Percentiles rank a stretch among this genome's conserved stretches.
Conservation (phyloP, 129 eudicot species). For the Saposhnikovia divaricata region DNA sequence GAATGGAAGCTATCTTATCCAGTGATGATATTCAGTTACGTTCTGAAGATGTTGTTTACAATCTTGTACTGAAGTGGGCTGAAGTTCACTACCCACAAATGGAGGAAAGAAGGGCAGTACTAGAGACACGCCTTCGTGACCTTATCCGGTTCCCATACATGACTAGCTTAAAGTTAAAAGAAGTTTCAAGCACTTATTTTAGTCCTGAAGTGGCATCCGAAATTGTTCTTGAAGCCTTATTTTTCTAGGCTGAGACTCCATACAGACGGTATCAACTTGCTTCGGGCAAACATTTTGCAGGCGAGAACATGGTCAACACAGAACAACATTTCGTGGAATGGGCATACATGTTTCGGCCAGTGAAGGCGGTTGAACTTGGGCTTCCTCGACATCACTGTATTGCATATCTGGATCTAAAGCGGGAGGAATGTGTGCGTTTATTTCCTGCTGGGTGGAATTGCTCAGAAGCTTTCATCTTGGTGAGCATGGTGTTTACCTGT, state of each 20-base stretch:
- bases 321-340: slow-evolving; percentile 37
- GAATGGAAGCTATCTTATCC: slow-evolving; percentile 50
- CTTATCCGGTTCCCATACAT: slow-evolving; percentile 67
- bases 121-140: slow-evolving; percentile 32
- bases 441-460: slow-evolving; percentile 44
- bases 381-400: slow-evolving; percentile 59
- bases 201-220: slow-evolving; percentile 44
- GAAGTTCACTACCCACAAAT: slow-evolving; percentile 43
- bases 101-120: slow-evolving; percentile 52
- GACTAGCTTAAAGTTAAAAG: slow-evolving; percentile 56
- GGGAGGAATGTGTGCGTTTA: slow-evolving; percentile 54
- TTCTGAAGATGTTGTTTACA: slow-evolving; percentile 70
- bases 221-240: slow-evolving; percentile 60
- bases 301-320: slow-evolving; percentile 13
- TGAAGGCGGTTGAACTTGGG: slow-evolving; percentile 55
- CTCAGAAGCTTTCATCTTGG: slow-evolving; percentile 68
- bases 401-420: slow-evolving; percentile 65
- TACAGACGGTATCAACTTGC: slow-evolving; percentile 37
- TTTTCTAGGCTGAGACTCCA: slow-evolving; percentile 60
- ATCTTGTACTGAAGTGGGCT: slow-evolving; percentile 57
- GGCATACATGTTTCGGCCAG: slow-evolving; percentile 58
- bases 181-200: slow-evolving; percentile 22
- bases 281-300: slow-evolving; percentile 7
- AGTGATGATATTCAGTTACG: slow-evolving; percentile 66
- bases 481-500: slow-evolving; percentile 67